Evolutionary conservation across 169 alveolate species (phyloP), one percentile per base, ranked within the genome.

Genomic region (Miamiensis avidus): DNA sequence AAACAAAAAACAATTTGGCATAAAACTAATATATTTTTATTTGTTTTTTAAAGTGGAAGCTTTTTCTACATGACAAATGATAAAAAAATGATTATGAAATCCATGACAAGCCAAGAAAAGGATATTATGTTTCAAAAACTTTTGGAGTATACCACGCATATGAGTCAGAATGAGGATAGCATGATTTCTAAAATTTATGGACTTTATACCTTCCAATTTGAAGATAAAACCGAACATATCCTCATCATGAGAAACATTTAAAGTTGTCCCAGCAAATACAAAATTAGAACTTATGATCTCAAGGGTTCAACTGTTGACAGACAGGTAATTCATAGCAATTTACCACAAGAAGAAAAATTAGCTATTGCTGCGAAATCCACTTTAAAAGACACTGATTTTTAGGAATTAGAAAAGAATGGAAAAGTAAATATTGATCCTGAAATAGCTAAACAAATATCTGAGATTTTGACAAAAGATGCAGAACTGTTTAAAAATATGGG

Each of bases 301-400:
- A 86, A 86, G 75, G 90, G 90, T 0, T 65, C 82, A 27, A 81
- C 87, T 31, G 34, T 79, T 81, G 90, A 86, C 30, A 79, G 90
- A 69, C 78, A 86, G 65, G 90, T 86, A 4, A 31, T 86, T 31
- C 30, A 49, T 11, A 20, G 26, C 4, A 49, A 49, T 65, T n/a
- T 31, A 64, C 34, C 34, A 84, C 69, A 4, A 4, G 69, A 49
- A 49, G 26, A 49, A 49, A 49, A 20, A 49, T 4, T 76, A 85
- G 69, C 16, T 33, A 0, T 29, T 31, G 26, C 73, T 72, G 26
- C 30, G 64, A 75, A 64, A 49, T 11, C 26, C 78, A 84, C 84
- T 65, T 72, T 86, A n/a, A 86, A 86, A 65, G 90, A 86, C 74
- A 69, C 81, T 26, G 90, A 86, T 81, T 86, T 86, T 81, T 25